Conservation (phyloP, 768 basidiomycete species). For the Boletus subcaerulescens region DNA sequence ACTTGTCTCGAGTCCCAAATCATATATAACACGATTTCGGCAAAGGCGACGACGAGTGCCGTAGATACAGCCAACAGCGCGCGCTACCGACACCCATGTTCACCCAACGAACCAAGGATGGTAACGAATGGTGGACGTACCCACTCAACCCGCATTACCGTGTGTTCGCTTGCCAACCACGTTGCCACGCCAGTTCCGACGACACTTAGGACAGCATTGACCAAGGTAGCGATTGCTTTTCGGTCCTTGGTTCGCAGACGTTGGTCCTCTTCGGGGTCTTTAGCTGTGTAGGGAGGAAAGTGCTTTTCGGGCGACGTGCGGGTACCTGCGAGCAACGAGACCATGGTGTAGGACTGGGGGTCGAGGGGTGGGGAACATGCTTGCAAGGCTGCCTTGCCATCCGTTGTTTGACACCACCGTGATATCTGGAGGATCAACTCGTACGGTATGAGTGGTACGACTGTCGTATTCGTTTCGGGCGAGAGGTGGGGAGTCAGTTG, state of each 20-base stretch:
- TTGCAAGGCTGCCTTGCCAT: conserved; percentile 40
- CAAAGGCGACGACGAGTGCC: conserved; percentile 62
- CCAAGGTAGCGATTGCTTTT: conserved; percentile 62
- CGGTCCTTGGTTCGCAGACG: conserved; percentile 50
- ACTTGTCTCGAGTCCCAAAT: conserved; percentile 63
- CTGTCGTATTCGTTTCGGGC: conserved; percentile 1
- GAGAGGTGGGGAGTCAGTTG: conserved; percentile 42
- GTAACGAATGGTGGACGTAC: conserved; percentile 40
- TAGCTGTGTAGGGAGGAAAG: conserved; percentile 51
- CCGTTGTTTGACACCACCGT: conserved; percentile 60
- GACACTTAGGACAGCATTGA: conserved; percentile 73
- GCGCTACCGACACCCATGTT: conserved; percentile 37
- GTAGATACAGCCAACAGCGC: conserved; percentile 59
- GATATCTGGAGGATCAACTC: conserved; percentile 56
- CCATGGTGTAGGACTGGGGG: conserved; percentile 59
- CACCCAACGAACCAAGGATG: background rate
- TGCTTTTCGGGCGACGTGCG: conserved; percentile 75
- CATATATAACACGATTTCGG: conserved; percentile 68
- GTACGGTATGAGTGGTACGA: conserved; percentile 56
- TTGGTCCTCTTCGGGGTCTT: conserved; percentile 46
- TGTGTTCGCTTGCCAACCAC: conserved; percentile 68
- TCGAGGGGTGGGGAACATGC: conserved; percentile 45
- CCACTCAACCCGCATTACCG: conserved; percentile 72
- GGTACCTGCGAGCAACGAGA: conserved; percentile 73
- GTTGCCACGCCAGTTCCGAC: conserved; percentile 61